Base-by-base conservation (phyloP, 2,329 filamentous ascomycete genomes). In the Aphanoascus verrucosus region DNA sequence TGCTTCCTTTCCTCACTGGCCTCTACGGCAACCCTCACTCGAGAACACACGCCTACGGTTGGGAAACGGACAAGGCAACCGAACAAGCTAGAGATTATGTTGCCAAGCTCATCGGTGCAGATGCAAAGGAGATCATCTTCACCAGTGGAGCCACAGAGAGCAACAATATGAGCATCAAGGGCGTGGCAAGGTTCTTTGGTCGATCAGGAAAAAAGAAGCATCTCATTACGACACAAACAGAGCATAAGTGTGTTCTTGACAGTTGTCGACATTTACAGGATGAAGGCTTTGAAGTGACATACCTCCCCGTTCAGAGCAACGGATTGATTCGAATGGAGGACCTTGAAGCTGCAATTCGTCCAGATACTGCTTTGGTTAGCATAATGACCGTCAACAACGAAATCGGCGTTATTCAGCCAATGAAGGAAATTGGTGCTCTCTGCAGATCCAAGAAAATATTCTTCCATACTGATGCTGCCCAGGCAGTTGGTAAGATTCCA, bases 311-410 rank as follows among this genome's bases (percentile, higher is more conserved):
- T 4, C 80, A 90, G 71, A 80, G 73, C 64, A 91, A 88, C 60
- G 93, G 93, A n/a, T 74, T 97, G 60, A 77, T 98, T 63, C 80
- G 85, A 60, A 80, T 98, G 75, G 79, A 86, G 41, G 82, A 93
- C 61, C 80, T 98, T 31, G 86, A 94, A 72, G 86, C 83, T 19
- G 88, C 91, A 20, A 94, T 98, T 58, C 82, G 86, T 56, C 90
- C 90, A 0, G 90, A 97, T 56, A 98, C 93, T 12, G 84, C 82
- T 42, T 74, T 98, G 31, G 90, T 97, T 70, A 96, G 90, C 66
- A 87, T 98, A 70, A 98, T 98, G 93, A 84, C 93, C 0, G 93
- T 98, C 64, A 98, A 98, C 77, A 98, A 98, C 70, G 93, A 98
- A 73, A 97, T 98, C 64, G 93, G 93, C 65, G 93, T 98, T n/a